Percentiles rank a stretch among this genome's conserved stretches.
These are phyloP conservation scores for Wickerhamomyces silvicola DNA, from an alignment of 805 yeast species.

Conservation along the genomic window DNA sequence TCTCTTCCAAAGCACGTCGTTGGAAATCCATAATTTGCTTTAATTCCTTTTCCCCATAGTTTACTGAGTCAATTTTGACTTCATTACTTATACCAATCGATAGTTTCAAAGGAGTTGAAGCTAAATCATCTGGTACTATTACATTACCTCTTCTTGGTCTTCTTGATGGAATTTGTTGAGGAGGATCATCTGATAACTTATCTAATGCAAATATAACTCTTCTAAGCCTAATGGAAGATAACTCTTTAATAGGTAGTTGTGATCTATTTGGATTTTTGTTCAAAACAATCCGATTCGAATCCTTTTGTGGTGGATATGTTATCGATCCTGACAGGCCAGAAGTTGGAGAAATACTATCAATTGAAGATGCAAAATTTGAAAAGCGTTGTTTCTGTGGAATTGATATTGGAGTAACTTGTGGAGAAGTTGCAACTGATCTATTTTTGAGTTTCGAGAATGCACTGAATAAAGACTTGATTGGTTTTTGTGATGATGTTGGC, in stretches of 20 bases:
- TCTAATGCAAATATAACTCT: constrained; percentile 77
- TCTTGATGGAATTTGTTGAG: constrained; percentile 89
- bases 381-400: constrained; percentile 8
- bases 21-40: constrained; percentile 55
- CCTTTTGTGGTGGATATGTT: constrained; percentile 3
- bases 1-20: constrained; percentile 45
- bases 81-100: constrained; percentile 62
- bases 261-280: constrained; percentile 39
- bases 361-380: constrained; percentile 6
- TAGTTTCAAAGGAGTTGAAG: constrained; percentile 55
- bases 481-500: constrained; percentile 12
- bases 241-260: constrained; percentile 25
- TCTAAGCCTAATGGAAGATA: constrained; percentile 34
- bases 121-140: constrained; percentile 59
- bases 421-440: constrained; percentile 13
- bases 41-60: constrained; percentile 35
- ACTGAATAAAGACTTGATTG: constrained; percentile 23
- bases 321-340: constrained; percentile 5
- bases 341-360: constrained; percentile 13
- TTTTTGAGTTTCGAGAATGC: constrained; percentile 25
- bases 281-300: constrained; percentile 29
- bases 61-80: constrained; percentile 20
- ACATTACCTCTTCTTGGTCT: constrained; percentile 78
- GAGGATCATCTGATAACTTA: constrained; percentile 72
- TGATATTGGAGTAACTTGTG: constrained; percentile 12